These are phyloP conservation scores for Boletus tylopilopsis DNA, from an alignment of 768 basidiomycete species.

Conservation along the genomic window DNA sequence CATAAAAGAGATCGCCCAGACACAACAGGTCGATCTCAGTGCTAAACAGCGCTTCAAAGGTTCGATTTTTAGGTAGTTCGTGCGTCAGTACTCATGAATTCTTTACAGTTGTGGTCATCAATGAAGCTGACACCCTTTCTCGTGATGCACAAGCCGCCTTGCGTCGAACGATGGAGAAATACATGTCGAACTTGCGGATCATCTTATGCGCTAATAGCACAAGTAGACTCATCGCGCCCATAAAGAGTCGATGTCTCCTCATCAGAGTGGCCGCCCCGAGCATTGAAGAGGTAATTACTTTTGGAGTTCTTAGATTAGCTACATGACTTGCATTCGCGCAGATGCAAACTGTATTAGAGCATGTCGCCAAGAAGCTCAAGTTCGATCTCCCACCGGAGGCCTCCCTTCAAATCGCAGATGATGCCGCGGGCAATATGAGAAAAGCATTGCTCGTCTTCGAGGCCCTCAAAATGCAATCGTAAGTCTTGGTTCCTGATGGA, in stretches of 20 bases:
- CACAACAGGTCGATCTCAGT: conserved; percentile 94
- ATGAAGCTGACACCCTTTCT: conserved; percentile 92
- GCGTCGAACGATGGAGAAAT: conserved; percentile 98
- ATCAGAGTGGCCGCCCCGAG: conserved; percentile 90
- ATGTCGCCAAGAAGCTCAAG: conserved; percentile 76
- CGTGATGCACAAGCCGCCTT: conserved; percentile 97
- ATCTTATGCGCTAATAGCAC: conserved; percentile 97
- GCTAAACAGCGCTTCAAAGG: conserved; percentile 98
- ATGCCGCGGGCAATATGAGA: conserved; percentile 86
- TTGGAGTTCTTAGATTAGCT: neutral
- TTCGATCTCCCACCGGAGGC: conserved; percentile 81
- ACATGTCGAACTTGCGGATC: conserved; percentile 96
- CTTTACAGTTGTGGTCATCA: conserved; percentile 87
- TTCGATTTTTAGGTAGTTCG: conserved; percentile 24
- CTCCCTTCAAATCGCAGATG: conserved; percentile 68
- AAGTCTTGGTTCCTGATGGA: conserved; percentile 25
- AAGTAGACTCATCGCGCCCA: conserved; percentile 92
- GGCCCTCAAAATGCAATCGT: conserved; percentile 97
- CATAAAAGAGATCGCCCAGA: conserved; percentile 97
- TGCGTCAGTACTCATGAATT: neutral
- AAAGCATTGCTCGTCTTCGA: conserved; percentile 95
- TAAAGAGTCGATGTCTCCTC: conserved; percentile 91
- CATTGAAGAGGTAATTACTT: conserved; percentile 58
- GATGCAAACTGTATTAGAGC: conserved; percentile 77
- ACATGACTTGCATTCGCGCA: conserved; percentile 29